Percentiles rank a stretch among this genome's conserved stretches.
Evolutionary conservation across 2,329 filamentous ascomycete genomes (phyloP).

Genomic region (Arthrobotrys entomopaga): DNA sequence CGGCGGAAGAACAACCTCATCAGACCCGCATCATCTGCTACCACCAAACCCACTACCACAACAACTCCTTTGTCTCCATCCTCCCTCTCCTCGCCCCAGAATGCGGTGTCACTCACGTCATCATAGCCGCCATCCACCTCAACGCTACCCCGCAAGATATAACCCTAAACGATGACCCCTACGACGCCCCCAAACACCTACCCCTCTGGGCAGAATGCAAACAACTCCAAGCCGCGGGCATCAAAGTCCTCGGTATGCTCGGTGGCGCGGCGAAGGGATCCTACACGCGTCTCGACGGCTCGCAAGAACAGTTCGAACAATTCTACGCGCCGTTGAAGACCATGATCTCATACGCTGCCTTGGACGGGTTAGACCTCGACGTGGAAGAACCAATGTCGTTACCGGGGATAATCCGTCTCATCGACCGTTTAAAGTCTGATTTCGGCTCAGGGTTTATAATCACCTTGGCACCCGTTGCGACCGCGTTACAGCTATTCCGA

Average conservation of each 20-base stretch:
- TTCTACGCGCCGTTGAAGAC: constrained; percentile 77
- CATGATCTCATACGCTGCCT: constrained; percentile 70
- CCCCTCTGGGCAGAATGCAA: constrained; percentile 82
- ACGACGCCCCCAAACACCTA: constrained; percentile 73
- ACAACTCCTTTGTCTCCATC: constrained; percentile 69
- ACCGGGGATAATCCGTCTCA: constrained; percentile 72
- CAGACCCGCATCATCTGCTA: constrained; percentile 67
- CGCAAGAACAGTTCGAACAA: constrained; percentile 71
- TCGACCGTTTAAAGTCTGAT: constrained; percentile 74
- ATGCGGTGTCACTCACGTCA: constrained; percentile 79
- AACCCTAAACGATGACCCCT: constrained; percentile 82
- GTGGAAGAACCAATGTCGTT: constrained; percentile 81
- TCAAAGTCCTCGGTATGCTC: constrained; percentile 86
- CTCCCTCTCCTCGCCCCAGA: constrained; percentile 70
- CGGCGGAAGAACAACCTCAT: constrained; percentile 39
- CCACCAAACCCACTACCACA: constrained; percentile 72
- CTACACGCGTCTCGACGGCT: constrained; percentile 71
- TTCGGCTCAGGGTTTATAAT: constrained; percentile 78
- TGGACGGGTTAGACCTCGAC: constrained; percentile 80
- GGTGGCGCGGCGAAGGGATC: constrained; percentile 84
- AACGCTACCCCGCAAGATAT: constrained; percentile 74
- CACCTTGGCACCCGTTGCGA: constrained; percentile 82
- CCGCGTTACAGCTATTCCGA: constrained; percentile 71
- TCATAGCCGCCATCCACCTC: constrained; percentile 86
- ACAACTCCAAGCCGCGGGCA: constrained; percentile 75